Percentiles rank a stretch among this genome's conserved stretches.
Conservation (phyloP, 192 early-diverging fungal genomes). For the Umbelopsis vinacea region DNA sequence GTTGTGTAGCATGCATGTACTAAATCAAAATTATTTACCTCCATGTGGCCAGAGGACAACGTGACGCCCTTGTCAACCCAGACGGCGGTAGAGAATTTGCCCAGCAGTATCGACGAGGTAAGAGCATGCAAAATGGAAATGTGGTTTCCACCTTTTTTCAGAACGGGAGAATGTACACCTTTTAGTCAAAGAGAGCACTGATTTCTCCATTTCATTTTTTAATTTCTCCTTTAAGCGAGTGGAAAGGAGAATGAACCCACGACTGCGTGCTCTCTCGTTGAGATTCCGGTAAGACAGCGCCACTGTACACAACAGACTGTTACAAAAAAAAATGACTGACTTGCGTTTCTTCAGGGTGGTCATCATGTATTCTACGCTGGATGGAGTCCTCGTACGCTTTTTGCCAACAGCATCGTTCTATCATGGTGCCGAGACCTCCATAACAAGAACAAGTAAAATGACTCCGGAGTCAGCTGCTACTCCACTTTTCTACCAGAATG, state of each 20-base stretch:
- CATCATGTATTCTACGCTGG: slow-evolving; percentile 6
- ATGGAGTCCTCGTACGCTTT: neutral
- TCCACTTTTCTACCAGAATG: no score
- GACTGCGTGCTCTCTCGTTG: neutral
- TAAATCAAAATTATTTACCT: neutral
- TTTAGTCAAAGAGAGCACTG: neutral
- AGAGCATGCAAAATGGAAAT: neutral
- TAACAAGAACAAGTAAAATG: slow-evolving; percentile 13
- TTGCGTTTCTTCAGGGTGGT: neutral
- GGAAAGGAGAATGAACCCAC: slow-evolving; percentile 1
- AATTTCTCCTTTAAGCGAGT: slow-evolving; percentile 11
- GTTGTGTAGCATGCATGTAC: neutral
- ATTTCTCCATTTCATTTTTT: neutral
- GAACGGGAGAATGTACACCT: neutral
- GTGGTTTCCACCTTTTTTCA: neutral
- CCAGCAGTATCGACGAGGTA: slow-evolving; percentile 6
- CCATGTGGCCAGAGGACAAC: neutral
- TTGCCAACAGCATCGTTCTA: neutral
- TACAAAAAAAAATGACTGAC: neutral
- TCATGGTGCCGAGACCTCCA: slow-evolving; percentile 14
- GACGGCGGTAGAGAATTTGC: neutral
- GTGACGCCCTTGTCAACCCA: slow-evolving; percentile 13
- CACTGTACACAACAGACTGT: neutral
- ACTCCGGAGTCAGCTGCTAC: neutral
- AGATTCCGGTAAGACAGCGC: slow-evolving; percentile 5